Evolutionary conservation across 805 yeast species (phyloP).

Genomic region (Lachancea cidri): DNA sequence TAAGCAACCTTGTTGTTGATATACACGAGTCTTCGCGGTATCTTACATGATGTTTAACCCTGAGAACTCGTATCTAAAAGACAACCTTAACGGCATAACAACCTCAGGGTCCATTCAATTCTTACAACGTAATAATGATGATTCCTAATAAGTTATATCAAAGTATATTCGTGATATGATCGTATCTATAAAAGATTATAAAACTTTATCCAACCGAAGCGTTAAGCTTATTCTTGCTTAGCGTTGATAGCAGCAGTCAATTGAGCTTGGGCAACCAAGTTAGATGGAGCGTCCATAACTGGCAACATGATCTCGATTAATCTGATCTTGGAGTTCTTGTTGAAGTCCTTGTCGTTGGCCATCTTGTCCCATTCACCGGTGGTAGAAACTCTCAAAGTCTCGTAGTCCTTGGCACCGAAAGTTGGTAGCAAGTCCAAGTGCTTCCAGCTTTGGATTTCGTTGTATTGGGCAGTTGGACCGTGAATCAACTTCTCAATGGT

Average conservation of each 20-base stretch:
- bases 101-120: no score
- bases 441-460: conserved; percentile 66
- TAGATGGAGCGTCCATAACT: conserved; percentile 63
- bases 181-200: conserved; percentile 8
- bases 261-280: conserved; percentile 63
- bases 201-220: background rate
- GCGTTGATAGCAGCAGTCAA: conserved; percentile 48
- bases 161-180: conserved; percentile 3
- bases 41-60: no score
- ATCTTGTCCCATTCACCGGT: conserved; percentile 54
- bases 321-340: conserved; percentile 54
- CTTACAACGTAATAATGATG: background rate
- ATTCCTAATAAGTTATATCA: background rate
- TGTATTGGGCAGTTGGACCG: conserved; percentile 60
- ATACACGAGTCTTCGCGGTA: no score
- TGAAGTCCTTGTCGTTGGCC: conserved; percentile 43
- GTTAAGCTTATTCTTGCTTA: conserved; percentile 22
- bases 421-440: conserved; percentile 51
- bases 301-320: conserved; percentile 64
- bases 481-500: conserved; percentile 72
- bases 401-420: conserved; percentile 47
- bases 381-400: conserved; percentile 48
- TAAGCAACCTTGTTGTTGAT: no score
- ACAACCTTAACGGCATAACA: background rate
- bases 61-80: no score